Percentiles rank a stretch among this genome's conserved stretches.
Evolutionary conservation across 352 stramenopile genomes (phyloP).

Genomic region (Globisporangium irregulare): DNA sequence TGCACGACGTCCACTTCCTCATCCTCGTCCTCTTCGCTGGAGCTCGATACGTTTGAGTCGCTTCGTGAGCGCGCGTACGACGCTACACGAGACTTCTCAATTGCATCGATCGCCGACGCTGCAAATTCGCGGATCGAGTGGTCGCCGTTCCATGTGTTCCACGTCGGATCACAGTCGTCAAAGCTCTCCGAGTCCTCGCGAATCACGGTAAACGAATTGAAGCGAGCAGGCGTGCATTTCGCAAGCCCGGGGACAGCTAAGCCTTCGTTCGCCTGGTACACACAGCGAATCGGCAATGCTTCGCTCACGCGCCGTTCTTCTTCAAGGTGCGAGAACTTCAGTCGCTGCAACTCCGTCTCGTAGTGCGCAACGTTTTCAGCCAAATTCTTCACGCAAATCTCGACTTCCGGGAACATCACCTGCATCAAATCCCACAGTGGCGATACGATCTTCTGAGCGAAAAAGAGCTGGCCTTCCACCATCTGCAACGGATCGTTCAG

Average conservation of each 20-base stretch:
- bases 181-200: conserved; percentile 31
- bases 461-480: conserved; percentile 85
- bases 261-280: conserved; percentile 50
- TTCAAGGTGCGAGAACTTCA: conserved; percentile 42
- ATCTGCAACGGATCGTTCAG: conserved; percentile 81
- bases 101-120: conserved; percentile 17
- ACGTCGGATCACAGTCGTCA: conserved; percentile 18
- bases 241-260: conserved; percentile 71
- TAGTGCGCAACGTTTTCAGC: conserved; percentile 79
- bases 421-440: conserved; percentile 77
- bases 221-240: conserved; percentile 74
- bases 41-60: conserved; percentile 11
- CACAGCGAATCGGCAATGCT: conserved; percentile 2
- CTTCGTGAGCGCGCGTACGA: conserved; percentile 11
- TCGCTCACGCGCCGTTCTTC: conserved; percentile 15
- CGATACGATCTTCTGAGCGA: conserved; percentile 79
- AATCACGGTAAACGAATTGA: conserved; percentile 79
- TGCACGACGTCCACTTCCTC: conserved; percentile 10
- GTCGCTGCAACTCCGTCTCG: conserved; percentile 66
- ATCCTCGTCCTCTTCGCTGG: conserved; percentile 12
- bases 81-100: conserved; percentile 7
- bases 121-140: conserved; percentile 15
- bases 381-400: conserved; percentile 65
- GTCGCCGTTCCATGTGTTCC: conserved; percentile 13
- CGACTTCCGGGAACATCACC: conserved; percentile 71